A percentile compares a stretch with the other conserved stretches of the same genome.
Evolutionary conservation across 345 rosid species (phyloP).

Genomic region (Hibiscus tridactylites): DNA sequence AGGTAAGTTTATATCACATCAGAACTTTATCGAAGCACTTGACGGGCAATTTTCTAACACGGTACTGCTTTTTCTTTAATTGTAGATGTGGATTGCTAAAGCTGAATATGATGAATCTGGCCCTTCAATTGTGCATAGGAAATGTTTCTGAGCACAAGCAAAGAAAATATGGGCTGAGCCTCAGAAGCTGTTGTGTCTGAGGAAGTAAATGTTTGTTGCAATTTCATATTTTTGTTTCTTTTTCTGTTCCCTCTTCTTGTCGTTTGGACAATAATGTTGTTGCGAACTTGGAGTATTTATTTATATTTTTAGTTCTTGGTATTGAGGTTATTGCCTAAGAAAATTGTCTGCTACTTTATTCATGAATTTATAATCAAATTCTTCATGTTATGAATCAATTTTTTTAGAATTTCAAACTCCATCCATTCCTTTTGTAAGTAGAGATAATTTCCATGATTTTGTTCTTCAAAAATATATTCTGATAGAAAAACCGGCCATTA

Average conservation of each 20-base stretch:
- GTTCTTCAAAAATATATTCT: too few species aligned
- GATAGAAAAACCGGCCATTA: too few species aligned
- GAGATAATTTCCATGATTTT: too few species aligned
- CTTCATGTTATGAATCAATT: too few species aligned
- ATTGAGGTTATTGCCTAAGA: not conserved
- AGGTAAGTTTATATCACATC: not conserved
- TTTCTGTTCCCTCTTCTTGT: not conserved
- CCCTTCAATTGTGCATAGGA: conserved; percentile 1
- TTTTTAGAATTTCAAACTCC: too few species aligned
- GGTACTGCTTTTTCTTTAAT: not conserved
- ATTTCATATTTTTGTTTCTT: not conserved
- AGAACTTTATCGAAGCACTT: not conserved
- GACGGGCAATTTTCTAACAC: not conserved
- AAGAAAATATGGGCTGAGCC: not conserved
- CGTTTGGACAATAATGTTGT: not conserved
- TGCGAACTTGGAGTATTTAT: not conserved
- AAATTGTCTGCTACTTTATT: not conserved
- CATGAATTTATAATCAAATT: too few species aligned
- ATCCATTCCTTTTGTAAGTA: too few species aligned
- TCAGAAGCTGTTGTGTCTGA: not conserved
- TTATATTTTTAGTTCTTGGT: not conserved
- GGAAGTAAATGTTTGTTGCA: not conserved
- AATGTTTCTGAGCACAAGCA: not conserved
- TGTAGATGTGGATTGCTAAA: conserved; percentile 1
- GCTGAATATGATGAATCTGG: conserved; percentile 4